Evolutionary conservation across 1,139 yeast species (phyloP).

Genomic region (Pichia sp.): DNA sequence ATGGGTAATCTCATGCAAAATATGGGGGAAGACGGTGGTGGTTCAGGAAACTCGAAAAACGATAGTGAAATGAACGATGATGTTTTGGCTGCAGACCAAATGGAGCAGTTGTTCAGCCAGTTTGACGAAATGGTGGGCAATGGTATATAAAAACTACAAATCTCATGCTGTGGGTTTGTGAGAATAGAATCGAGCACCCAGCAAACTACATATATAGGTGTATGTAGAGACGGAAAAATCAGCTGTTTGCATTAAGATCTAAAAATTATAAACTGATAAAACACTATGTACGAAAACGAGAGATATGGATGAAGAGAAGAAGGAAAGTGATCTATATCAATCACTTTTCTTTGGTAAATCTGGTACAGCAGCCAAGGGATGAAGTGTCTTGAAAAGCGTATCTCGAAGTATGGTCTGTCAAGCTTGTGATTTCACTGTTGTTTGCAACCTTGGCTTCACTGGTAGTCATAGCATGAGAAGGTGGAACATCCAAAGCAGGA

Average conservation of each 20-base stretch:
- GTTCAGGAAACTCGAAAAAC: not conserved
- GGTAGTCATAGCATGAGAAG: constrained; percentile 65
- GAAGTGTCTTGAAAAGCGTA: constrained; percentile 38
- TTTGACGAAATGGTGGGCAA: constrained; percentile 31
- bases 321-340: not conserved
- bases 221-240: not conserved
- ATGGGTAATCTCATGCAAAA: constrained; percentile 13
- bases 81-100: constrained; percentile 29
- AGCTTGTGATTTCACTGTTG: constrained; percentile 46
- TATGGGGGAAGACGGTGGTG: constrained; percentile 1
- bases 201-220: not conserved
- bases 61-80: constrained; percentile 13
- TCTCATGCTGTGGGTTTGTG: not conserved
- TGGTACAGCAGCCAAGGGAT: constrained; percentile 23
- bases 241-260: not conserved
- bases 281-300: not conserved
- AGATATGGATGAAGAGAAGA: not conserved
- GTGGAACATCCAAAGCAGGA: constrained; percentile 72
- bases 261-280: constrained; percentile 1
- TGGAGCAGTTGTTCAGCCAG: constrained; percentile 31
- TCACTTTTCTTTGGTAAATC: constrained; percentile 19
- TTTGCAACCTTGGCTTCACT: constrained; percentile 44
- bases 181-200: not conserved
- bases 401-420: constrained; percentile 45
- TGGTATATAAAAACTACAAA: constrained; percentile 1